Percentiles rank a stretch among this genome's conserved stretches.
These are phyloP conservation scores for Lentinula boryana DNA, from an alignment of 768 basidiomycete genomes.

Conservation along the genomic window DNA sequence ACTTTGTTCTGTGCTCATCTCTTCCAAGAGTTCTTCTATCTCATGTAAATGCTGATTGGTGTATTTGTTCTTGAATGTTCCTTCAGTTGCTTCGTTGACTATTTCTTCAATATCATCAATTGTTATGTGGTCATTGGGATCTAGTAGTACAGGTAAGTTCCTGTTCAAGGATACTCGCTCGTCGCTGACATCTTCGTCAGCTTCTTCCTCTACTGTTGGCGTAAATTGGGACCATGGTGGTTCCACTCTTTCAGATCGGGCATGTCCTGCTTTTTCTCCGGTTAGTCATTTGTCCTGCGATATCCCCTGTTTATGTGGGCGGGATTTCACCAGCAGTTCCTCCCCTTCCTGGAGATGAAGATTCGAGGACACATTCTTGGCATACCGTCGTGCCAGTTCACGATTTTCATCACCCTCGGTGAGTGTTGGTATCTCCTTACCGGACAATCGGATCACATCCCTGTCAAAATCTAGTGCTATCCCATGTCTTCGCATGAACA, in stretches of 20 bases:
- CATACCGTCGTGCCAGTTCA: background rate
- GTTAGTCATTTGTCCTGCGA: background rate
- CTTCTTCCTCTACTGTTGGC: background rate
- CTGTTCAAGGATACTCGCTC: background rate
- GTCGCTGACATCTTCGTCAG: background rate
- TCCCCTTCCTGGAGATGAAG: background rate
- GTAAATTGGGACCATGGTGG: background rate
- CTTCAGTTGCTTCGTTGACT: background rate
- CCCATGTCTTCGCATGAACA: slow-evolving; percentile 13
- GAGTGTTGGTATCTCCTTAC: slow-evolving; percentile 1
- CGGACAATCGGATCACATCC: slow-evolving; percentile 4
- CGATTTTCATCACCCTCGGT: background rate
- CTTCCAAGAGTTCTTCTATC: background rate
- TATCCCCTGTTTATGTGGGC: background rate
- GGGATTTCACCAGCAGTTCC: background rate
- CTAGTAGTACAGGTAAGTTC: slow-evolving; percentile 2
- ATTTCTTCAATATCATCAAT: slow-evolving; percentile 6
- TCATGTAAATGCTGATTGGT: background rate
- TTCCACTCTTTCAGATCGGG: background rate
- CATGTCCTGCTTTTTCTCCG: background rate
- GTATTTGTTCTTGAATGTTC: background rate
- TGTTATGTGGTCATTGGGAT: background rate
- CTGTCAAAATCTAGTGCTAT: slow-evolving; percentile 11
- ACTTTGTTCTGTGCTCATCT: background rate
- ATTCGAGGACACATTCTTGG: background rate